Evolutionary conservation across 116 monocot genomes (phyloP).

Genomic region (Trichopus zeylanicus): DNA sequence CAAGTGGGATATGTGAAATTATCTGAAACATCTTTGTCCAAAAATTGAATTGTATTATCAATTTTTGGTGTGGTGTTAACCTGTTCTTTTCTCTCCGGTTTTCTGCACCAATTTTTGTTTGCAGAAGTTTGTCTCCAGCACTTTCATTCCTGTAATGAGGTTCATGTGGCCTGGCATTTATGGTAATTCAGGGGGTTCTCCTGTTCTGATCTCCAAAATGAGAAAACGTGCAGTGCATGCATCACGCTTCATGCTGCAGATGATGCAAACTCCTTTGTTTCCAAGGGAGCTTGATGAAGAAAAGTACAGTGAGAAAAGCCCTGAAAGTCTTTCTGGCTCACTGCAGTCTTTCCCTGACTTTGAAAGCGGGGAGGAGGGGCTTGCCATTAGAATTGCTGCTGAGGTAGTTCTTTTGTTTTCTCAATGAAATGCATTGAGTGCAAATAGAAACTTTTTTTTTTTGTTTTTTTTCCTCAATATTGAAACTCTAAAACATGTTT

Average conservation of each 20-base stretch:
- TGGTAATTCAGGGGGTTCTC: slow-evolving; percentile 56
- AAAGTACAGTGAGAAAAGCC: slow-evolving; percentile 11
- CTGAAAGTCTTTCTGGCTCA: slow-evolving; percentile 12
- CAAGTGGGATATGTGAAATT: slow-evolving; percentile 22
- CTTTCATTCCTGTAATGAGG: slow-evolving; percentile 73
- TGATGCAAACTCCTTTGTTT: slow-evolving; percentile 70
- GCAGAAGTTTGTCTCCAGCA: slow-evolving; percentile 63
- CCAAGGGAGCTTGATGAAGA: slow-evolving; percentile 32
- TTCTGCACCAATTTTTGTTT: background rate
- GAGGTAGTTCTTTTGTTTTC: slow-evolving; percentile 38
- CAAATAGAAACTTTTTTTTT: no score
- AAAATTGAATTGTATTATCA: background rate
- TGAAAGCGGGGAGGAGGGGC: slow-evolving; percentile 65
- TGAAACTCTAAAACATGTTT: background rate
- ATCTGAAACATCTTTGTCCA: background rate
- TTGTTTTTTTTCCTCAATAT: no score
- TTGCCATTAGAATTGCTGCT: slow-evolving; percentile 76
- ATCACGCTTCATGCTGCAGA: slow-evolving; percentile 79
- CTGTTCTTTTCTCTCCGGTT: background rate
- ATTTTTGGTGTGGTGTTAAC: background rate
- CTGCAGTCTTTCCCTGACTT: slow-evolving; percentile 24
- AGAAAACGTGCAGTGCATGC: slow-evolving; percentile 63
- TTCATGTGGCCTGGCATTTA: slow-evolving; percentile 84
- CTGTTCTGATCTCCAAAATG: slow-evolving; percentile 39
- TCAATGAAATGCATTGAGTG: no score